These are phyloP conservation scores for Ceratocystis albifundus DNA, from an alignment of 2,329 filamentous ascomycete species.

Conservation along the genomic window DNA sequence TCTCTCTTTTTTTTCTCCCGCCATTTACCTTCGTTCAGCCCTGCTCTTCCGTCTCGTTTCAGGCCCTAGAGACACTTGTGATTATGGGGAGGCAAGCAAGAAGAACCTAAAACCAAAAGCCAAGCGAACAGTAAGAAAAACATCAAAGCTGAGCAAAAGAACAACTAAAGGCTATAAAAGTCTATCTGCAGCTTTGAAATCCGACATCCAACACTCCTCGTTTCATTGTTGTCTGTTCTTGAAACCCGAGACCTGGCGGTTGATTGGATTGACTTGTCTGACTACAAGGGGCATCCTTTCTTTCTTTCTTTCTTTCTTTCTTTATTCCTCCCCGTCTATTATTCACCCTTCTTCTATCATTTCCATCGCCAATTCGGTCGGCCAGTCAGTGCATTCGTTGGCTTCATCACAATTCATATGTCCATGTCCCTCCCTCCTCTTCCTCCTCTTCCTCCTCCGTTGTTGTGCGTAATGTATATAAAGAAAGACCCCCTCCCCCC, in stretches of 20 bases:
- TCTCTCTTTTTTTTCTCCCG: background rate
- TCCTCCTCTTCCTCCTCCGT: too few relatives aligned
- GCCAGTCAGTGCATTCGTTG: too few relatives aligned
- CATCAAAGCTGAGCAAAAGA: background rate
- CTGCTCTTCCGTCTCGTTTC: background rate
- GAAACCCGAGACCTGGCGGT: background rate
- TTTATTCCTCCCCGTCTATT: background rate
- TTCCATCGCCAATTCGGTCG: too few relatives aligned
- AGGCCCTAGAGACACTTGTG: background rate
- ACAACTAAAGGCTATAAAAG: background rate
- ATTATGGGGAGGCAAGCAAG: background rate
- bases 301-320: background rate
- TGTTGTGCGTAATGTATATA: too few relatives aligned
- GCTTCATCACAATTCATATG: too few relatives aligned
- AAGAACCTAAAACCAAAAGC: background rate
- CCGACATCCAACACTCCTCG: background rate
- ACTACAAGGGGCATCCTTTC: background rate
- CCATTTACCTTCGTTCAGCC: background rate
- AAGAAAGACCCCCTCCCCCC: too few relatives aligned
- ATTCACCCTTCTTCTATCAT: background rate
- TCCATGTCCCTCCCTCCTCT: too few relatives aligned
- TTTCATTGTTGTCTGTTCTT: conserved; percentile 6
- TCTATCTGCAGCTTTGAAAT: background rate
- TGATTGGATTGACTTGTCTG: too few relatives aligned
- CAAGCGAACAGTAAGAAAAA: background rate